Conservation (phyloP, 176 grass and related monocot species). For the Avena sativa region DNA sequence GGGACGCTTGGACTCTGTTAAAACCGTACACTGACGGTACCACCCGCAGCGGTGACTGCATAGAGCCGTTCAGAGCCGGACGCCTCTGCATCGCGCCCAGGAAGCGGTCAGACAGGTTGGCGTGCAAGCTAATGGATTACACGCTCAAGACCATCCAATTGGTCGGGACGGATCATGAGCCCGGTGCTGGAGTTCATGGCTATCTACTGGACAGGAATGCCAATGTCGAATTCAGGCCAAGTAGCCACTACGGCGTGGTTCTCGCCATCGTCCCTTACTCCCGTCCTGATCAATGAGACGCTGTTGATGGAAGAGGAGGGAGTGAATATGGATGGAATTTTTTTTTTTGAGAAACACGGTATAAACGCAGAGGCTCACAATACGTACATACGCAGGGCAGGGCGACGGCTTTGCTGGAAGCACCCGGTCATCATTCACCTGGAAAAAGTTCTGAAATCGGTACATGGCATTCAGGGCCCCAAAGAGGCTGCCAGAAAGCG, state of each 20-base stretch:
- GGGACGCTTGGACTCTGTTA: slow-evolving; percentile 23
- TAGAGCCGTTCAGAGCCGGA: not conserved
- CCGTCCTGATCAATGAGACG: not conserved
- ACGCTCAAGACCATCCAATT: not conserved
- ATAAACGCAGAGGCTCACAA: too few species aligned
- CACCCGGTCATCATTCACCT: too few species aligned
- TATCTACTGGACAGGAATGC: not conserved
- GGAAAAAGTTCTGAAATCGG: too few species aligned
- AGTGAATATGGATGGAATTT: too few species aligned
- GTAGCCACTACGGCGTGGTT: slow-evolving; percentile 41
- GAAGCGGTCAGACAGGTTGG: not conserved
- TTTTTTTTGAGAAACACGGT: too few species aligned
- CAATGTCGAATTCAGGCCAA: not conserved
- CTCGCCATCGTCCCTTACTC: slow-evolving; percentile 34
- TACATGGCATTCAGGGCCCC: too few species aligned
- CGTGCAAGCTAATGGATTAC: slow-evolving; percentile 48
- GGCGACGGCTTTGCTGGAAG: too few species aligned
- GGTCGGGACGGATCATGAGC: not conserved
- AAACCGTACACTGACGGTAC: not conserved
- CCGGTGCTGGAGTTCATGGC: not conserved
- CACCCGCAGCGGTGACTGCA: not conserved
- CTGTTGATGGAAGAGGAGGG: not conserved
- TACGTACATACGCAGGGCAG: too few species aligned
- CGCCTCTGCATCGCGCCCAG: not conserved
- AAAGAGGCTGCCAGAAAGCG: too few species aligned